Base-by-base conservation (phyloP, 2,329 filamentous ascomycete genomes). In the Hansfordia pulvinata region DNA sequence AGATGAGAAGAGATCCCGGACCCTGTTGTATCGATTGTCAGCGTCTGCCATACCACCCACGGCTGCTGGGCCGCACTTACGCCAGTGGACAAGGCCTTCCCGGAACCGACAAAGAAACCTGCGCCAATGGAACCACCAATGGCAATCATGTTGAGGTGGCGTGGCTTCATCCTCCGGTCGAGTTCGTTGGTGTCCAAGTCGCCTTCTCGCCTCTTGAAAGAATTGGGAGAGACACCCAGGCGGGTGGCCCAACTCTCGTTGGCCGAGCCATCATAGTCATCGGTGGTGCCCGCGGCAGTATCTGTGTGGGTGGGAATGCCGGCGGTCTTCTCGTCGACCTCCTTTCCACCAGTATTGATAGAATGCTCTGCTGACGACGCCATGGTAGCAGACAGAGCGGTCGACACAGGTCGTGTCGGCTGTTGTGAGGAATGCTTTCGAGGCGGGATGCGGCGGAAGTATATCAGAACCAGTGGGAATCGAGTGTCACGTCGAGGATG, bases 21-120 rank as follows among this genome's bases (percentile, higher is more conserved):
- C 55, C 54, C 51, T 54, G 18, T 35, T 15, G 20, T 8, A 13
- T 8, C 14, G 16, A 20, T 2, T 10, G 24, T 27, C 17, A 23
- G 16, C 14, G 30, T 37, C 15, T 34, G 28, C 23, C 21, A 24
- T 12, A 12, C 4, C 10, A 14, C 29, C 34, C 23, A 37, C n/a
- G n/a, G n/a, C n/a, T n/a, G 31, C 30, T 13, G 14, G 12, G 5
- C 10, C 13, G 9, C 10, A 45, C 53, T 35, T 48, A 57, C 54
- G 46, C 64, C 64, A 14, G 41, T 58, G 33, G 38, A 35, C 9
- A 72, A 50, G 29, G 63, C 64, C 34, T 52, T 44, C 32, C 66
- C 66, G 8, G 63, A 67, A 40, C 68, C 66, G 34, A 73, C 68
- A 47, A 71, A 73, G 56, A 73, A 69, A 49, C 68, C 68, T 33